These are phyloP conservation scores for Rhynchosporium graminicola DNA, from an alignment of 2,329 filamentous ascomycete species.

Conservation along the genomic window DNA sequence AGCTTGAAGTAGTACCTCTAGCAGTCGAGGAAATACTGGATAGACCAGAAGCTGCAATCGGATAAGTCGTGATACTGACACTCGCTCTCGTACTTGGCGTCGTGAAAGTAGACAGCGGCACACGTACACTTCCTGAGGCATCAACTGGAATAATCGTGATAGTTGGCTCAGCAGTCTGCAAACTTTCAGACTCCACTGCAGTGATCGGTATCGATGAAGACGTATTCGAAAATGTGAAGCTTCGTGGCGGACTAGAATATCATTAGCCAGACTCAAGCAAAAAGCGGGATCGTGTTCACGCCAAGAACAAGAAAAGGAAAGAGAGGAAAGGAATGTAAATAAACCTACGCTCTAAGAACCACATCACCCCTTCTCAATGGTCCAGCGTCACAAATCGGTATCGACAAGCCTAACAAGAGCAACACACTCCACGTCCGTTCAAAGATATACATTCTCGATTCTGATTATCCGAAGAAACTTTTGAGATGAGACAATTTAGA, in stretches of 20 bases:
- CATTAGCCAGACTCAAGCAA: not conserved
- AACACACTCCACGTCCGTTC: not conserved
- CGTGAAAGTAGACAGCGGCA: slow-evolving; percentile 5
- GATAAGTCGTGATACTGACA: not conserved
- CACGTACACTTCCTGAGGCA: not conserved
- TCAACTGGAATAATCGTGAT: slow-evolving; percentile 23
- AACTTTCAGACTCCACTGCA: not conserved
- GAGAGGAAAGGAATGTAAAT: not conserved
- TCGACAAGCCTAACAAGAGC: not conserved
- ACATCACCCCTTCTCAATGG: slow-evolving; percentile 26
- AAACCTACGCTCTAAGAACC: slow-evolving; percentile 25
- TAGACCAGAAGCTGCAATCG: not conserved
- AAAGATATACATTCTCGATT: not conserved
- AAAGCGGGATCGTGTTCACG: not conserved
- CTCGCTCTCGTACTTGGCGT: not conserved
- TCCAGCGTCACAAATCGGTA: slow-evolving; percentile 24
- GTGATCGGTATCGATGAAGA: slow-evolving; percentile 13
- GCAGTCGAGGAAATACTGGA: not conserved
- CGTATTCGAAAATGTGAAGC: slow-evolving; percentile 26
- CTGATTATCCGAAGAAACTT: not conserved
- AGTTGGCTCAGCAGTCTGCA: not conserved
- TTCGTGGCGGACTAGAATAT: slow-evolving; percentile 16
- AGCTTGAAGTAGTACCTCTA: not conserved
- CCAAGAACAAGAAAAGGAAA: not conserved
- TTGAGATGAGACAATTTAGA: too few species aligned